phyloP scores from a whole-genome alignment of 768 basidiomycete species.

The Mycena kentingensis region DNA sequence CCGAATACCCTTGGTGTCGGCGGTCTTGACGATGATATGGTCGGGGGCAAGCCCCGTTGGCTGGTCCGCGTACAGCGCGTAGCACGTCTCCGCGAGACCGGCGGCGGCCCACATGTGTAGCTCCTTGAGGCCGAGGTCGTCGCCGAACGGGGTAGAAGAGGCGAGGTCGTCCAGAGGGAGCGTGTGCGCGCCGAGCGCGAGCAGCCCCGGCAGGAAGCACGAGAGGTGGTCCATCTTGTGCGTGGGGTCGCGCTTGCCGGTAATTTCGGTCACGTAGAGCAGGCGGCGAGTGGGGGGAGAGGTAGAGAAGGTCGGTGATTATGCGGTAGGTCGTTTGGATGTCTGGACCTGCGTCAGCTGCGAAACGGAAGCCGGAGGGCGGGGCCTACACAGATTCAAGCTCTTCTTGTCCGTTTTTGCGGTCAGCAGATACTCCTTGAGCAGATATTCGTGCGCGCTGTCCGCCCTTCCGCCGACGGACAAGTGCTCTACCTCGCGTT shows the following conservation, averaged over 20 bases:
- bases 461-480: slow-evolving; percentile 71
- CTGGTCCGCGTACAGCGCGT: slow-evolving; percentile 70
- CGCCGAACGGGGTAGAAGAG: slow-evolving; percentile 45
- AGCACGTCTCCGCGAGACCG: slow-evolving; percentile 73
- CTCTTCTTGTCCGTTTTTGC: slow-evolving; percentile 59
- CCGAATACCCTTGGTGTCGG: slow-evolving; percentile 24
- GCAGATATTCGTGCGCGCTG: slow-evolving; percentile 76
- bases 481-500: slow-evolving; percentile 37
- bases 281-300: slow-evolving; percentile 65
- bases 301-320: slow-evolving; percentile 63
- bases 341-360: slow-evolving; percentile 47
- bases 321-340: slow-evolving; percentile 62
- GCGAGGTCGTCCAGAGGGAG: slow-evolving; percentile 58
- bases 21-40: slow-evolving; percentile 44
- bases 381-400: slow-evolving; percentile 64
- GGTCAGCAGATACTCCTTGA: slow-evolving; percentile 73
- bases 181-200: slow-evolving; percentile 69
- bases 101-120: slow-evolving; percentile 76
- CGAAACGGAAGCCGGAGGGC: background rate
- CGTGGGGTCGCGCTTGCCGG: slow-evolving; percentile 39
- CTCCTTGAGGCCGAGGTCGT: slow-evolving; percentile 46
- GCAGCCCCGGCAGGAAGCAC: slow-evolving; percentile 75
- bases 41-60: slow-evolving; percentile 72
- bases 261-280: slow-evolving; percentile 71
- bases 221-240: slow-evolving; percentile 72